phyloP scores from a whole-genome alignment of 805 yeast genomes.

The Zygoascus biomembranicola region DNA sequence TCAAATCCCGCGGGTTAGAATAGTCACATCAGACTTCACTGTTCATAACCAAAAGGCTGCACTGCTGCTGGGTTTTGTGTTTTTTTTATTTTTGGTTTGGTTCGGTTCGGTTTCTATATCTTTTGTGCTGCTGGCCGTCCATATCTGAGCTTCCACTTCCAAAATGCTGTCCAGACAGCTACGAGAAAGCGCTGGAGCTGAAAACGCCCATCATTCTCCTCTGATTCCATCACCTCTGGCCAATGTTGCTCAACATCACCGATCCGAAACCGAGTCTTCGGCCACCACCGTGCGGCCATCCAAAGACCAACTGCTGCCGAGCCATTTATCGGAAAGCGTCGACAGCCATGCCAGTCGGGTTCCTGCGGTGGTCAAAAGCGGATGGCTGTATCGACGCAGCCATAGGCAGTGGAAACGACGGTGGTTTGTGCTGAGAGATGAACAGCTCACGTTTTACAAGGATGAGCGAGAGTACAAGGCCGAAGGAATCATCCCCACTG shows the following conservation, averaged over 20 bases:
- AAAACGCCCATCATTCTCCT: background rate
- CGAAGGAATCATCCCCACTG: conserved; percentile 21
- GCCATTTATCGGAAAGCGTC: background rate
- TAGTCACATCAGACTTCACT: too few relatives aligned
- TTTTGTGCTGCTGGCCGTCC: too few relatives aligned
- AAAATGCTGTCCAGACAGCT: background rate
- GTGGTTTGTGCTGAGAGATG: conserved; percentile 30
- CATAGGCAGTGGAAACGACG: conserved; percentile 25
- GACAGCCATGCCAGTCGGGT: background rate
- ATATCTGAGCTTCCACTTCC: background rate
- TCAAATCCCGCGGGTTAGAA: too few relatives aligned
- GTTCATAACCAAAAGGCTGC: too few relatives aligned
- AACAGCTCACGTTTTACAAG: conserved; percentile 27
- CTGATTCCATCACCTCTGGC: background rate
- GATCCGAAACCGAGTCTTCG: background rate
- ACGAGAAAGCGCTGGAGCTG: background rate
- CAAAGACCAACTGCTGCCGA: background rate
- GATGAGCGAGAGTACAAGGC: conserved; percentile 31
- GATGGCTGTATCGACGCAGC: conserved; percentile 26
- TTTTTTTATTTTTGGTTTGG: too few relatives aligned
- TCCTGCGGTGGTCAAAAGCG: conserved; percentile 15
- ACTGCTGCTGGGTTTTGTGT: too few relatives aligned
- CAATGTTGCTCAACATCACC: background rate
- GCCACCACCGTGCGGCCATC: background rate
- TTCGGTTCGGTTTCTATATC: too few relatives aligned